Evolutionary conservation across 2,329 filamentous ascomycete species (phyloP).

Genomic region (Nothomitra cinnamomea): DNA sequence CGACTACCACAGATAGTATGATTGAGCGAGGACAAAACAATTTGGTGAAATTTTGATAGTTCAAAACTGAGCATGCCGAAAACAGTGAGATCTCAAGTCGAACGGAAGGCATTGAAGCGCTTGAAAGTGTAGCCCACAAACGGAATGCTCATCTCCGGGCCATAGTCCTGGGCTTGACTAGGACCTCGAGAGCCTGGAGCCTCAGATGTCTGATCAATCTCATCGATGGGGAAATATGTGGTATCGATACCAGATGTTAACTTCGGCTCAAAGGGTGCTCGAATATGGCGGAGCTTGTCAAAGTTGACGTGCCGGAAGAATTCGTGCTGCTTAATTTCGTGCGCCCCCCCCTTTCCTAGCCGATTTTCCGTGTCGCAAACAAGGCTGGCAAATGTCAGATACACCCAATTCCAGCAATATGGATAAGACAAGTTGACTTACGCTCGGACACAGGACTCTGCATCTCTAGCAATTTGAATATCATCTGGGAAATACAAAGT

Average conservation of each 20-base stretch:
- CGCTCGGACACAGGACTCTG: conserved; percentile 85
- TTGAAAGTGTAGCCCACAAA: conserved; percentile 98
- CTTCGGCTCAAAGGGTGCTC: conserved; percentile 89
- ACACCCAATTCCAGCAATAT: background rate
- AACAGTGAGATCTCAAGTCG: background rate
- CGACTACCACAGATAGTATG: background rate
- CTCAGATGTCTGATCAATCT: conserved; percentile 68
- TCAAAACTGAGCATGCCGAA: no score
- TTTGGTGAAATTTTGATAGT: background rate
- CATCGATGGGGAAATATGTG: conserved; percentile 96
- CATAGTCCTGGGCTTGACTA: conserved; percentile 44
- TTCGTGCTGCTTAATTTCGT: conserved; percentile 81
- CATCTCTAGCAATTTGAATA: conserved; percentile 71
- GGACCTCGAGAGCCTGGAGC: background rate
- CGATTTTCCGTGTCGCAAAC: conserved; percentile 90
- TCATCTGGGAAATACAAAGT: conserved; percentile 95
- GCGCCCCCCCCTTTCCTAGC: conserved; percentile 69
- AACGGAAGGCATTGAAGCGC: conserved; percentile 58
- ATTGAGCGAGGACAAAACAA: background rate
- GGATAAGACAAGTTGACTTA: conserved; percentile 26
- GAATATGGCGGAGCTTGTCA: conserved; percentile 78
- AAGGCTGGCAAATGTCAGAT: conserved; percentile 38
- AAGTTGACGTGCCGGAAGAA: conserved; percentile 98
- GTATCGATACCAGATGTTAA: conserved; percentile 88
- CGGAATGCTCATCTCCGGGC: conserved; percentile 86